Evolutionary conservation across 1,284 basidiomycete species (phyloP).

Genomic region (Sanghuangporus sanghuang): DNA sequence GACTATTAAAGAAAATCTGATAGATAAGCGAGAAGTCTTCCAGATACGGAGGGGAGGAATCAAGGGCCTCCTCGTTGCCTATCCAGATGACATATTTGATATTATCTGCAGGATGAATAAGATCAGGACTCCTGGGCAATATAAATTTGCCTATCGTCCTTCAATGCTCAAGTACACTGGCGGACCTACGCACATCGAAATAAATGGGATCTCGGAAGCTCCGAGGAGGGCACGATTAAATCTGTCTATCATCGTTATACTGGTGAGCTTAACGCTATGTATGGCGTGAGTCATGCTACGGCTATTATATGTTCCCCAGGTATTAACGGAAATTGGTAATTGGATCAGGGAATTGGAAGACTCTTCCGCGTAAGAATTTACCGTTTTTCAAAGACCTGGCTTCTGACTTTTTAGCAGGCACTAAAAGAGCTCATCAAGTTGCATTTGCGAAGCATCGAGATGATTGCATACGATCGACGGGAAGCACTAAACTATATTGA

Average conservation of each 20-base stretch:
- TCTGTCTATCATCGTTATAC: constrained; percentile 23
- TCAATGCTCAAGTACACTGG: constrained; percentile 25
- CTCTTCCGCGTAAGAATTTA: constrained; percentile 5
- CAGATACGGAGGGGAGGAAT: constrained; percentile 25
- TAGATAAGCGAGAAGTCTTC: constrained; percentile 11
- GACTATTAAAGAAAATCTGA: background rate
- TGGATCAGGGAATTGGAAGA: background rate
- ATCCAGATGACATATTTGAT: constrained; percentile 22
- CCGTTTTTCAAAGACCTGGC: background rate
- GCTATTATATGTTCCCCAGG: background rate
- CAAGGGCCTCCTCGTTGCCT: constrained; percentile 24
- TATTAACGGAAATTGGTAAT: background rate
- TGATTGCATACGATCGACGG: constrained; percentile 20
- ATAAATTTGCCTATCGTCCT: constrained; percentile 21
- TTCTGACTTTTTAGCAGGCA: constrained; percentile 12
- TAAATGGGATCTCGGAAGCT: constrained; percentile 20
- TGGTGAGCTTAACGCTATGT: constrained; percentile 19
- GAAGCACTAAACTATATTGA: constrained; percentile 21
- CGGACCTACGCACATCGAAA: constrained; percentile 21
- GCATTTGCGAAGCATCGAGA: constrained; percentile 21
- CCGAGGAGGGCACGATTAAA: constrained; percentile 22
- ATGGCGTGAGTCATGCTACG: background rate
- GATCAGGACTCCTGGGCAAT: background rate
- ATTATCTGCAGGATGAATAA: constrained; percentile 8
- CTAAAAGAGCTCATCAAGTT: constrained; percentile 21